These are phyloP conservation scores for Tricladium varicosporioides DNA, from an alignment of 2,329 filamentous ascomycete species.

Conservation along the genomic window DNA sequence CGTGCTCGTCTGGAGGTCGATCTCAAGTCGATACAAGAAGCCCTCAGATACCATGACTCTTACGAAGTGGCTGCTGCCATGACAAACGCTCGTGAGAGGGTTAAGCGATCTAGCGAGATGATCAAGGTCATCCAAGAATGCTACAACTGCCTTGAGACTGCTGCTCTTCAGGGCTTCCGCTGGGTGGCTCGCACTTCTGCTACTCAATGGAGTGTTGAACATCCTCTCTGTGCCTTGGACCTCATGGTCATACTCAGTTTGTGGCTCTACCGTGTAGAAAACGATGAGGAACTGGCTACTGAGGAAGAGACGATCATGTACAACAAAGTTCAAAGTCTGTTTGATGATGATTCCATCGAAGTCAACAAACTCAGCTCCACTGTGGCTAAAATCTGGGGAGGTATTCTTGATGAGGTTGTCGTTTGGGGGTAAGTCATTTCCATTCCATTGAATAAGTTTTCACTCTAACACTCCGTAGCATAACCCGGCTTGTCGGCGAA, in stretches of 20 bases:
- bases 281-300: conserved; percentile 88
- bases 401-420: conserved; percentile 97
- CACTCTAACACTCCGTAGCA: conserved; percentile 56
- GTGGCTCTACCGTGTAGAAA: conserved; percentile 98
- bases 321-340: conserved; percentile 85
- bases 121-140: conserved; percentile 98
- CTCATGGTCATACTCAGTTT: conserved; percentile 96
- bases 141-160: conserved; percentile 96
- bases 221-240: conserved; percentile 93
- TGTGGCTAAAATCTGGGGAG: conserved; percentile 92
- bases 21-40: conserved; percentile 89
- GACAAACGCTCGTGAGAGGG: conserved; percentile 89
- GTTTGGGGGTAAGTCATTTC: conserved; percentile 87
- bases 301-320: conserved; percentile 87
- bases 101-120: conserved; percentile 95
- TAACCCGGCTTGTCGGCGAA: conserved; percentile 95
- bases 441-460: background rate
- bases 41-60: conserved; percentile 91
- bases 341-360: conserved; percentile 86
- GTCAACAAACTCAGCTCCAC: conserved; percentile 89
- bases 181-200: conserved; percentile 98
- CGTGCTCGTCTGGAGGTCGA: conserved; percentile 91
- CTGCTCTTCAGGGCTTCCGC: conserved; percentile 88
- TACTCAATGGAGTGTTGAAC: conserved; percentile 98
- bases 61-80: conserved; percentile 97